A percentile compares a stretch with the other conserved stretches of the same genome.
Evolutionary conservation across 2,329 filamentous ascomycete genomes (phyloP).

Genomic region (Aspergillus felis): DNA sequence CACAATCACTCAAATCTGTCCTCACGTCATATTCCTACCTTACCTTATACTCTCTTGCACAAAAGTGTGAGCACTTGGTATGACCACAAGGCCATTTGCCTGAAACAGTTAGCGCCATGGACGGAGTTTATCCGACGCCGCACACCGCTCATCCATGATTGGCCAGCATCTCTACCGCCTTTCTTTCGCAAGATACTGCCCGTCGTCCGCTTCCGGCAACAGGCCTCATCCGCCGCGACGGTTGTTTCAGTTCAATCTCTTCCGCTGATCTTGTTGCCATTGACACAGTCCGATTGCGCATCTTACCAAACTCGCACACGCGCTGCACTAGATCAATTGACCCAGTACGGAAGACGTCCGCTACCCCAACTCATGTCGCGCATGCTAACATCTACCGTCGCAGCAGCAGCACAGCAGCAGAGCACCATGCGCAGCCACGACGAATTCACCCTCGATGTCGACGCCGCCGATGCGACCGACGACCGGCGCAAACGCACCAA

Average conservation of each 20-base stretch:
- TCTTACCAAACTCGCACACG: not conserved
- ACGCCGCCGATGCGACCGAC: not conserved
- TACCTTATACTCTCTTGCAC: too few relatives aligned
- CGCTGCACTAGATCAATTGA: not conserved
- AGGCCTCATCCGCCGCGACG: not conserved
- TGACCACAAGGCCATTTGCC: not conserved
- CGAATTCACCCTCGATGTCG: slow-evolving; percentile 2
- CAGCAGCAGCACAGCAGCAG: not conserved
- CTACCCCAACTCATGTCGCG: not conserved
- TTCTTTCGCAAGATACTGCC: not conserved
- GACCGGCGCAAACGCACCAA: slow-evolving; percentile 9
- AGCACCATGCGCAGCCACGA: slow-evolving; percentile 7
- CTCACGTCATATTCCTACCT: too few relatives aligned
- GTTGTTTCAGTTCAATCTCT: not conserved
- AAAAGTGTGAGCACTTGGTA: too few relatives aligned
- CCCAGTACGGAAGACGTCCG: not conserved
- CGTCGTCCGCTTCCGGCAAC: not conserved
- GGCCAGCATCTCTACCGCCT: not conserved
- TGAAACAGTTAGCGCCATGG: not conserved
- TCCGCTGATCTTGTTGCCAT: not conserved
- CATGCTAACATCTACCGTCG: not conserved
- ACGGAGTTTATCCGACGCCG: not conserved
- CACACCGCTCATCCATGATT: not conserved
- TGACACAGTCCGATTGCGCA: too few relatives aligned
- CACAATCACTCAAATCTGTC: too few relatives aligned